phyloP scores from a whole-genome alignment of 2,329 filamentous ascomycete genomes.

The Rhynchosporium agropyri region DNA sequence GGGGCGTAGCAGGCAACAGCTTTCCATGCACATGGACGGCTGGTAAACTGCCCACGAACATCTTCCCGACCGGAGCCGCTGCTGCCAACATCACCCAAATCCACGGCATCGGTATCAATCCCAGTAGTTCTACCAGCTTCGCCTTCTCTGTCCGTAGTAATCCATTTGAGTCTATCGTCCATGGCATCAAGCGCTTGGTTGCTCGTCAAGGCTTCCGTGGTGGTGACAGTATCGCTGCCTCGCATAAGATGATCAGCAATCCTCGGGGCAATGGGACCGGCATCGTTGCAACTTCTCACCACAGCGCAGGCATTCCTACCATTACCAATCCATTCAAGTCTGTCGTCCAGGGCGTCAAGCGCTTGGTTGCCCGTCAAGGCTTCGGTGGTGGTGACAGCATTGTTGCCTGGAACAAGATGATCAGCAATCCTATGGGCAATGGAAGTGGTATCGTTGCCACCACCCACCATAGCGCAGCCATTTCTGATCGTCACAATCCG shows the following conservation, averaged over 20 bases:
- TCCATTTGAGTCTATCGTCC: no score
- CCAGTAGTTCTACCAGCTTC: no score
- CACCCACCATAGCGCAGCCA: background rate
- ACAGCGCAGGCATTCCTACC: conserved; percentile 1
- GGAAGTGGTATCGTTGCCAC: background rate
- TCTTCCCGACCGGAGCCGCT: background rate
- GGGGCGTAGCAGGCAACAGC: conserved; percentile 2
- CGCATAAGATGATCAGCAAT: background rate
- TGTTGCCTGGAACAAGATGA: no score
- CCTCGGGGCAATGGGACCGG: background rate
- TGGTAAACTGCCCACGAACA: background rate
- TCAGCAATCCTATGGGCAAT: background rate
- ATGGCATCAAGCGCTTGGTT: no score
- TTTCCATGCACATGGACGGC: conserved; percentile 17
- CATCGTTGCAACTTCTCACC: background rate
- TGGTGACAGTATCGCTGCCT: no score
- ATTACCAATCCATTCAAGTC: conserved; percentile 11
- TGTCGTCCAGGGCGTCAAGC: background rate
- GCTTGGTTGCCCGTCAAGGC: background rate
- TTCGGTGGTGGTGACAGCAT: no score
- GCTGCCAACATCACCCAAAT: background rate
- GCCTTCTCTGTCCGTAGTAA: no score
- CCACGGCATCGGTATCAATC: no score
- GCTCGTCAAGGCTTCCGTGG: no score
- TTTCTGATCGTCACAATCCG: conserved; percentile 7